phyloP scores from a whole-genome alignment of 106 monocot genomes.

The Apostasia ramifera region DNA sequence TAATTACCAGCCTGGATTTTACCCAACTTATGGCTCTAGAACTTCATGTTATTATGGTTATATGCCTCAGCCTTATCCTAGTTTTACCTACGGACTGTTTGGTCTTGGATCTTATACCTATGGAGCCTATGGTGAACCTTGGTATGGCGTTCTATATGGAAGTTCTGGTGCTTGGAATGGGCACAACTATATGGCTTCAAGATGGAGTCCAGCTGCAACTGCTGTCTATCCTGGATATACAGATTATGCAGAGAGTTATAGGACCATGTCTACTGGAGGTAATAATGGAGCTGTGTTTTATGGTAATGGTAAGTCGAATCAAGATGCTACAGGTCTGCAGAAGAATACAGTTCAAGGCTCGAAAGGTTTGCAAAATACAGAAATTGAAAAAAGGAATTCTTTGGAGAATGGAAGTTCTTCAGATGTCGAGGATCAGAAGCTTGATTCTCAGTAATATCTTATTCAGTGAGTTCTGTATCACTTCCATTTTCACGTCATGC shows the following conservation, averaged over 20 bases:
- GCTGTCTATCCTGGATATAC: slow-evolving; percentile 16
- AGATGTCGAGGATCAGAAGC: slow-evolving; percentile 16
- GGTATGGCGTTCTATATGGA: slow-evolving; percentile 22
- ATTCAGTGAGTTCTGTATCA: slow-evolving; percentile 11
- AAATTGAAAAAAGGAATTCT: slow-evolving; percentile 1
- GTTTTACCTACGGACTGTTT: slow-evolving; percentile 17
- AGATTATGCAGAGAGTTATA: slow-evolving; percentile 15
- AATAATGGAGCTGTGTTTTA: slow-evolving; percentile 4
- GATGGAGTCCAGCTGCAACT: slow-evolving; percentile 12
- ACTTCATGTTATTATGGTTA: slow-evolving; percentile 26
- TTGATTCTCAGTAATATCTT: slow-evolving; percentile 24
- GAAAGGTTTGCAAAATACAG: slow-evolving; percentile 11
- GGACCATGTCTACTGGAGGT: slow-evolving; percentile 12
- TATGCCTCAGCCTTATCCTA: slow-evolving; percentile 13
- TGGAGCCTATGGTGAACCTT: slow-evolving; percentile 25
- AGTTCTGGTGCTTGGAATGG: slow-evolving; percentile 18
- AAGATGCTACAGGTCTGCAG: slow-evolving; percentile 11
- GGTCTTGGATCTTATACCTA: slow-evolving; percentile 25
- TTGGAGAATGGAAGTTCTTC: background rate
- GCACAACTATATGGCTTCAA: slow-evolving; percentile 13
- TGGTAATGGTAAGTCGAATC: slow-evolving; percentile 11
- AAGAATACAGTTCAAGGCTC: slow-evolving; percentile 1
- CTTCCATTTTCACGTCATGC: background rate
- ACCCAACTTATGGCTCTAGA: slow-evolving; percentile 18
- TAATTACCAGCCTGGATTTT: slow-evolving; percentile 14